Conservation (phyloP, 2,329 filamentous ascomycete species). For the Colletotrichum brevisporum region DNA sequence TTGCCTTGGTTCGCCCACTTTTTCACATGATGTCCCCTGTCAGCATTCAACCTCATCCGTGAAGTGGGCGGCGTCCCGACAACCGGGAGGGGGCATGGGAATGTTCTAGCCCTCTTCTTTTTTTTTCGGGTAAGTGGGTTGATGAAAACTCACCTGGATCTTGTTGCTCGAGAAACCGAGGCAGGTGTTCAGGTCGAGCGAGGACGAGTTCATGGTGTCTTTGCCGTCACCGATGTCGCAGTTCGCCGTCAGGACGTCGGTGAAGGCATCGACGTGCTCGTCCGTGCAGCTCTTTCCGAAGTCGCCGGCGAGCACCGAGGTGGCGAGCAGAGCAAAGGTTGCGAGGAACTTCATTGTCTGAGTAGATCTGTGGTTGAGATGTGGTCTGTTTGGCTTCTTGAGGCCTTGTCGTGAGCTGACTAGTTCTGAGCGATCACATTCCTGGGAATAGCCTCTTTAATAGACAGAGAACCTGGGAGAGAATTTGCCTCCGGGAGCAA, state of each 20-base stretch:
- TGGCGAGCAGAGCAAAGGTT: slow-evolving; percentile 1
- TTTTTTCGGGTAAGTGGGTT: not conserved
- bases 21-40: not conserved
- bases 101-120: not conserved
- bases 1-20: slow-evolving; percentile 35
- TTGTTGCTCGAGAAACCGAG: slow-evolving; percentile 18
- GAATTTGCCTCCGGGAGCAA: not conserved
- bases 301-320: slow-evolving; percentile 15
- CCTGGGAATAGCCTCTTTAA: slow-evolving; percentile 15
- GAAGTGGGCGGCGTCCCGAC: slow-evolving; percentile 11
- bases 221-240: slow-evolving; percentile 35
- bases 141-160: slow-evolving; percentile 22
- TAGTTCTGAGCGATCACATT: not conserved
- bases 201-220: slow-evolving; percentile 23
- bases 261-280: slow-evolving; percentile 26
- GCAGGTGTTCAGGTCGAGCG: slow-evolving; percentile 33
- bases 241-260: slow-evolving; percentile 27
- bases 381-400: not conserved
- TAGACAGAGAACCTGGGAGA: not conserved
- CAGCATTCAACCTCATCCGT: not conserved
- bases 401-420: too few species aligned
- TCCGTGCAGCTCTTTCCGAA: slow-evolving; percentile 36
- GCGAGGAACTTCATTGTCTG: not conserved
- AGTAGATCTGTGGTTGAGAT: not conserved
- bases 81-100: not conserved